Evolutionary conservation across 768 basidiomycete genomes (phyloP).

Genomic region (Panellus pusillus): DNA sequence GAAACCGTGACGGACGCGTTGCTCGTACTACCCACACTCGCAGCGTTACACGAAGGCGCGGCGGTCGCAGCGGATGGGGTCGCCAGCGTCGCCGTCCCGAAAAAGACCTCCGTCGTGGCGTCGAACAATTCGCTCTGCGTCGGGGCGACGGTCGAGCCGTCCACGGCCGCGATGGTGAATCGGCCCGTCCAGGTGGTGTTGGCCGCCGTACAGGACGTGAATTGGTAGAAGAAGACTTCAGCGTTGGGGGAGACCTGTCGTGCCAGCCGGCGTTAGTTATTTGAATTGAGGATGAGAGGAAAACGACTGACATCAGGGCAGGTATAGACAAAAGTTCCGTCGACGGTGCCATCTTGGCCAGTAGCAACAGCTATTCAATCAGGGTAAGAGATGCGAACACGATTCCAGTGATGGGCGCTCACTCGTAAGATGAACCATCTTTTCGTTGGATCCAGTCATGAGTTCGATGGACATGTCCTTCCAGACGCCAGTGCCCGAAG

Average conservation of each 20-base stretch:
- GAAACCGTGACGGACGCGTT: neutral
- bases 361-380: constrained; percentile 55
- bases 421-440: constrained; percentile 72
- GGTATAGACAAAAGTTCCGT: constrained; percentile 51
- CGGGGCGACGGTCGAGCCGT: constrained; percentile 47
- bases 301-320: constrained; percentile 61
- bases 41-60: constrained; percentile 32
- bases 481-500: constrained; percentile 54
- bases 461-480: constrained; percentile 72
- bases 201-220: constrained; percentile 44
- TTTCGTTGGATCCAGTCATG: constrained; percentile 74
- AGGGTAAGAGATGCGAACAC: neutral
- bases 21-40: neutral
- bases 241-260: constrained; percentile 62
- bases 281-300: neutral
- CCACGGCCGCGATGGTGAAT: constrained; percentile 64
- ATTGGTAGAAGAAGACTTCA: constrained; percentile 81
- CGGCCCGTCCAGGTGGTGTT: constrained; percentile 69
- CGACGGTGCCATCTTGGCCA: constrained; percentile 59
- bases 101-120: constrained; percentile 49
- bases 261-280: neutral
- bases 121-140: constrained; percentile 57
- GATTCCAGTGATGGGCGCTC: constrained; percentile 25
- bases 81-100: constrained; percentile 64
- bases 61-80: constrained; percentile 41